Evolutionary conservation across 2,329 filamentous ascomycete genomes (phyloP).

Genomic region (Ascochyta rabiei): DNA sequence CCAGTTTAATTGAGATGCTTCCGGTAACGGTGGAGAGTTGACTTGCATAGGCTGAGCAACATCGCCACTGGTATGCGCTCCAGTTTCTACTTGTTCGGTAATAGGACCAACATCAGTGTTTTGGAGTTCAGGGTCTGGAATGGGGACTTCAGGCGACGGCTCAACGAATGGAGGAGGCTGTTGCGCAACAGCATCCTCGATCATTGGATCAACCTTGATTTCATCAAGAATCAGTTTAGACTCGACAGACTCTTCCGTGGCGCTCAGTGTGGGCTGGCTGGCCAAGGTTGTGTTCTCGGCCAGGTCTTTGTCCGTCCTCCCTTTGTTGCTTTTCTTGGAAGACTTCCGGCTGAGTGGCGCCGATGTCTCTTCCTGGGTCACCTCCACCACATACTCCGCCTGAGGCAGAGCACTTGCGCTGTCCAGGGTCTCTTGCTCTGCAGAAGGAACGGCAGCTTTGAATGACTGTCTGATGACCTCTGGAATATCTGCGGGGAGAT

Average conservation of each 20-base stretch:
- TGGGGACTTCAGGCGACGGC: neutral
- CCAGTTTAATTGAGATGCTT: neutral
- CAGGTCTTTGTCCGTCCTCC: conserved; percentile 33
- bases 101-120: neutral
- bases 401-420: neutral
- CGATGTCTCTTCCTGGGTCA: conserved; percentile 7
- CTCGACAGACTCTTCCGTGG: neutral
- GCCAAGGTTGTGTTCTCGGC: neutral
- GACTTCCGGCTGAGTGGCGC: conserved; percentile 24
- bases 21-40: neutral
- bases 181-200: neutral
- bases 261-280: neutral
- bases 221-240: neutral
- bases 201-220: neutral
- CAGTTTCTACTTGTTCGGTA: neutral
- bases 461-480: neutral
- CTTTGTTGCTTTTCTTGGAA: conserved; percentile 45
- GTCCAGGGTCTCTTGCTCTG: neutral
- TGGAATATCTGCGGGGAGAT: neutral
- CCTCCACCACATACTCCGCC: neutral
- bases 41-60: neutral
- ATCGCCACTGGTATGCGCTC: neutral
- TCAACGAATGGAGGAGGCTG: conserved; percentile 4
- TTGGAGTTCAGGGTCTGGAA: neutral
- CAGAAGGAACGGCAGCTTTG: neutral